Evolutionary conservation across 164 flowering plant species (phyloP).

Genomic region (Dillenia turbinata): DNA sequence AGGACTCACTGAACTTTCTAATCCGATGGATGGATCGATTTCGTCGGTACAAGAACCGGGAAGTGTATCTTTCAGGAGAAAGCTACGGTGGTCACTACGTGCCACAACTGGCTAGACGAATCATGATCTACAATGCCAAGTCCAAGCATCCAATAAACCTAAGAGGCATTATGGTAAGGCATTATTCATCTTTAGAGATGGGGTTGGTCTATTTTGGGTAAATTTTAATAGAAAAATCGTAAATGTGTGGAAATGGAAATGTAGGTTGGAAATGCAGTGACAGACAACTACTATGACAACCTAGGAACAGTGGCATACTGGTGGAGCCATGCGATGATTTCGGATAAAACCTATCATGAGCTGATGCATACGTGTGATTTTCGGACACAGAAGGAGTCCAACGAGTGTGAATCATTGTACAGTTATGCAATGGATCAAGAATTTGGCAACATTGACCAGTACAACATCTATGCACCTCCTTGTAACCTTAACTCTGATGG

Average conservation of each 20-base stretch:
- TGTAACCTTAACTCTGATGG: conserved; percentile 62
- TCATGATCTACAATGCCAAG: conserved; percentile 40
- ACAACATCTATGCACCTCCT: conserved; percentile 81
- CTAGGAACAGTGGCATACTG: conserved; percentile 80
- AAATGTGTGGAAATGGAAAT: not conserved
- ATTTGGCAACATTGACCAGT: conserved; percentile 83
- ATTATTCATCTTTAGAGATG: not conserved
- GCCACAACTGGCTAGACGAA: conserved; percentile 72
- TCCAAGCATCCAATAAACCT: conserved; percentile 53
- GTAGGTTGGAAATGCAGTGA: conserved; percentile 87
- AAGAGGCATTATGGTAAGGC: conserved; percentile 70
- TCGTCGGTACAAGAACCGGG: conserved; percentile 61
- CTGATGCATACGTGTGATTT: conserved; percentile 66
- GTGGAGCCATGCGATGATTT: conserved; percentile 97
- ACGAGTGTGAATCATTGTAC: conserved; percentile 59
- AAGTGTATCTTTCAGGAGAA: conserved; percentile 74
- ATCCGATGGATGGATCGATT: conserved; percentile 71
- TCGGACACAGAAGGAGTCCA: conserved; percentile 44
- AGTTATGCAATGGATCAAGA: conserved; percentile 77
- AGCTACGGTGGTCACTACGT: conserved; percentile 97
- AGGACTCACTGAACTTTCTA: conserved; percentile 66
- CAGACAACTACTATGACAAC: conserved; percentile 83
- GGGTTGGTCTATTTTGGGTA: not conserved
- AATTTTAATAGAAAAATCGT: not conserved
- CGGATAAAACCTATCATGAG: conserved; percentile 60